Evolutionary conservation across 768 basidiomycete species (phyloP).

Genomic region (Pilatotrama ljubarskyi): DNA sequence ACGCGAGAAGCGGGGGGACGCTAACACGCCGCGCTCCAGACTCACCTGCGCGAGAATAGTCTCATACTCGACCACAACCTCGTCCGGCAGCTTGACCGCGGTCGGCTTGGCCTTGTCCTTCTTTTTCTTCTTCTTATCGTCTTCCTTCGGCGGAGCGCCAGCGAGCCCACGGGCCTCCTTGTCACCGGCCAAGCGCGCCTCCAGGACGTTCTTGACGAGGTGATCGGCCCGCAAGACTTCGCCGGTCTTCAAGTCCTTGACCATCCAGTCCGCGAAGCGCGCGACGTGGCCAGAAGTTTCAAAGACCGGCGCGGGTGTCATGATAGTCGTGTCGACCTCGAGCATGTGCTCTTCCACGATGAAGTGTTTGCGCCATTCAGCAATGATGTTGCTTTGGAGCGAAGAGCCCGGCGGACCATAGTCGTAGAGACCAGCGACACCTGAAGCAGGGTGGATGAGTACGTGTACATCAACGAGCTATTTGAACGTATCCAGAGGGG

Average conservation of each 20-base stretch:
- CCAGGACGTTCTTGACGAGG: slow-evolving; percentile 88
- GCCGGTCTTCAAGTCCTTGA: slow-evolving; percentile 91
- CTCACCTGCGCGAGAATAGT: slow-evolving; percentile 83
- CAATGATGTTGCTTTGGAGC: slow-evolving; percentile 94
- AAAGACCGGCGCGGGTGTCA: slow-evolving; percentile 93
- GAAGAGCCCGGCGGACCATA: slow-evolving; percentile 96
- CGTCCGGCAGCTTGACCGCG: slow-evolving; percentile 74
- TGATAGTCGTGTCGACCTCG: slow-evolving; percentile 96
- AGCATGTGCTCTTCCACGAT: slow-evolving; percentile 99
- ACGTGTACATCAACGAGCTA: background rate
- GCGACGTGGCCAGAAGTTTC: slow-evolving; percentile 98
- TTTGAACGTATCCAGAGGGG: background rate
- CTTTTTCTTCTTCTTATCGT: slow-evolving; percentile 62
- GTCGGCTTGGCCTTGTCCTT: slow-evolving; percentile 77
- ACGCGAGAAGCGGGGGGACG: background rate
- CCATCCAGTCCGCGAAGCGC: slow-evolving; percentile 99
- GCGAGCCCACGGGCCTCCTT: slow-evolving; percentile 80
- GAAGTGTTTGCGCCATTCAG: slow-evolving; percentile 97
- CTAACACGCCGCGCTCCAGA: background rate
- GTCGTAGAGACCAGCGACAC: slow-evolving; percentile 96
- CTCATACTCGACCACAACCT: slow-evolving; percentile 76
- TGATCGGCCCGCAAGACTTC: slow-evolving; percentile 97
- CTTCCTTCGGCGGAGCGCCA: slow-evolving; percentile 50
- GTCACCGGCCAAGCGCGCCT: slow-evolving; percentile 88
- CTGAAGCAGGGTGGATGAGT: slow-evolving; percentile 40